Percentiles rank a stretch among this genome's conserved stretches.
phyloP scores from a whole-genome alignment of 176 grass and related monocot species.

The Phoenix roebelenii region DNA sequence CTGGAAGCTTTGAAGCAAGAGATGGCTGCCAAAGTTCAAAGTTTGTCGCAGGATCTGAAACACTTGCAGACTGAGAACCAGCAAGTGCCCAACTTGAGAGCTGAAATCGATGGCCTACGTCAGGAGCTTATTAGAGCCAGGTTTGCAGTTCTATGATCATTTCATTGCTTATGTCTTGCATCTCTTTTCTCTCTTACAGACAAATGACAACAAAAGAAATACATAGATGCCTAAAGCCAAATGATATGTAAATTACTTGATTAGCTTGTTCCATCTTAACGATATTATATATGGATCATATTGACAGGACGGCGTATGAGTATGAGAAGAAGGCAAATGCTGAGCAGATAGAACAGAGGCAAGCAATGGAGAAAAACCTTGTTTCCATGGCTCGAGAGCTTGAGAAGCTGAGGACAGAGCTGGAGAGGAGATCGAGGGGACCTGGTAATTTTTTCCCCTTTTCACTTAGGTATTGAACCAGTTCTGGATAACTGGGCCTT shows the following conservation, averaged over 20 bases:
- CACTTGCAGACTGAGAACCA: constrained; percentile 27
- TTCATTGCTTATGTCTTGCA: no score
- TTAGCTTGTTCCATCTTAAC: no score
- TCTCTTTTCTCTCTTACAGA: no score
- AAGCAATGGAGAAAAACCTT: constrained; percentile 36
- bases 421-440: constrained; percentile 26
- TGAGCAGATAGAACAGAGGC: constrained; percentile 28
- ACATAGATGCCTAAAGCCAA: no score
- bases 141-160: constrained; percentile 18
- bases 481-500: no score
- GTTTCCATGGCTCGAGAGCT: constrained; percentile 31
- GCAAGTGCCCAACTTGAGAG: constrained; percentile 19
- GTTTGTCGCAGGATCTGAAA: constrained; percentile 28
- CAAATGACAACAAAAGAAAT: no score
- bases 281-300: no score
- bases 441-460: constrained; percentile 15
- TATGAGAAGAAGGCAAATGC: constrained; percentile 34
- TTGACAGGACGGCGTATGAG: constrained; percentile 16
- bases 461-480: not conserved
- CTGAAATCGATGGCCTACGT: constrained; percentile 23
- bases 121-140: constrained; percentile 29
- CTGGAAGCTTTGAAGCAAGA: constrained; percentile 20
- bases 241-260: no score
- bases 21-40: constrained; percentile 25
- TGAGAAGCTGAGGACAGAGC: constrained; percentile 30